Conservation (phyloP, 805 yeast genomes). For the Dipodascus geniculatus region DNA sequence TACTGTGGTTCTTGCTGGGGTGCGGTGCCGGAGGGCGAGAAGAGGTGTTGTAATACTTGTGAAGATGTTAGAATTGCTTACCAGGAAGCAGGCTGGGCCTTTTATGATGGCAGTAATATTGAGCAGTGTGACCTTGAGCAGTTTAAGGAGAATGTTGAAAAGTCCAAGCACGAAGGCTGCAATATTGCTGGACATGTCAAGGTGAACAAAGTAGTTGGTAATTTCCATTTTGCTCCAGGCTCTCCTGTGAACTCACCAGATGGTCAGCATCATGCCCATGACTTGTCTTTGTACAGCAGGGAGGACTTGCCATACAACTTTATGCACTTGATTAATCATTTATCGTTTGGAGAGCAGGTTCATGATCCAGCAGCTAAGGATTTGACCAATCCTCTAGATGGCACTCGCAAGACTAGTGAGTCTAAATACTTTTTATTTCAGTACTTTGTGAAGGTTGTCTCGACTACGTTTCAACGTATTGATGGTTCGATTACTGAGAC, state of each 20-base stretch:
- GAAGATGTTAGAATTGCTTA: conserved; percentile 72
- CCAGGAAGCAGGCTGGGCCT: conserved; percentile 70
- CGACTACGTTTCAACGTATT: conserved; percentile 71
- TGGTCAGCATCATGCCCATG: conserved; percentile 65
- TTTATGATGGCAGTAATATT: conserved; percentile 75
- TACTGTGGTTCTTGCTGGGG: conserved; percentile 93
- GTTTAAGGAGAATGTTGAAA: conserved; percentile 51
- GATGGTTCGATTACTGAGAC: conserved; percentile 50
- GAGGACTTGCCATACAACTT: conserved; percentile 52
- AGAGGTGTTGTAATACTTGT: conserved; percentile 73
- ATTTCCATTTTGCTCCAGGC: conserved; percentile 95
- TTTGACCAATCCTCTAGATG: conserved; percentile 51
- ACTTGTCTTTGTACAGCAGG: conserved; percentile 57
- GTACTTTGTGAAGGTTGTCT: conserved; percentile 81
- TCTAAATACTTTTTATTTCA: conserved; percentile 54
- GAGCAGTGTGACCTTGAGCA: conserved; percentile 89
- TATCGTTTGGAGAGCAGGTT: conserved; percentile 64
- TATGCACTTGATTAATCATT: conserved; percentile 65
- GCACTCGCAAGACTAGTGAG: conserved; percentile 29
- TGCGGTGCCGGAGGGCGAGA: conserved; percentile 49
- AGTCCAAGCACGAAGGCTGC: conserved; percentile 73
- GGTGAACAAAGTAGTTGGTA: conserved; percentile 80
- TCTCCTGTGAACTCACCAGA: conserved; percentile 37
- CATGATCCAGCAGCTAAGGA: conserved; percentile 14
- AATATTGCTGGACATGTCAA: conserved; percentile 67